Evolutionary conservation across 2,329 filamentous ascomycete species (phyloP).

Genomic region (Phyllosticta citriasiana): DNA sequence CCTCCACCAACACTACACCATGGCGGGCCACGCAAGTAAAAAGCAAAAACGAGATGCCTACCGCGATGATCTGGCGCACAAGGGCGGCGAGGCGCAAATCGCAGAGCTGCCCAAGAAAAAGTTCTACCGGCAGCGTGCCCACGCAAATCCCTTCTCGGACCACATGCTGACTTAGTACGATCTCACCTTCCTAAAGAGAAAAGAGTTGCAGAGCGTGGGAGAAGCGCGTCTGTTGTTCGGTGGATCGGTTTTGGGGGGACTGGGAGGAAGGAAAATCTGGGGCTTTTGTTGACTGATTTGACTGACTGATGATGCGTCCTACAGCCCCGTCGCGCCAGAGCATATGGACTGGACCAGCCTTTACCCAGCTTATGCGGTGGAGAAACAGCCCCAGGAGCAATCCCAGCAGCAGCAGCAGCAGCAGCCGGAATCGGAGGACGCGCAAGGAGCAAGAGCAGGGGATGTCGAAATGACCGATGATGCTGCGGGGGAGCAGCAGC

Average conservation of each 20-base stretch:
- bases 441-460: background rate
- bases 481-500: slow-evolving; percentile 6
- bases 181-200: background rate
- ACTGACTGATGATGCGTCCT: slow-evolving; percentile 7
- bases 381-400: slow-evolving; percentile 6
- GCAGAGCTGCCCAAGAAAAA: slow-evolving; percentile 77
- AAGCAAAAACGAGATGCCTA: slow-evolving; percentile 39
- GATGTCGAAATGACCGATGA: slow-evolving; percentile 17
- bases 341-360: slow-evolving; percentile 86
- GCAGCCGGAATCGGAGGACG: background rate
- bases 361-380: slow-evolving; percentile 61
- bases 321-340: slow-evolving; percentile 64
- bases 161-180: slow-evolving; percentile 76
- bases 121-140: slow-evolving; percentile 91
- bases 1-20: slow-evolving; percentile 12
- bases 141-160: slow-evolving; percentile 97
- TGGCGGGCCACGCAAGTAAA: slow-evolving; percentile 25
- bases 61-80: slow-evolving; percentile 25
- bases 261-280: background rate
- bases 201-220: background rate
- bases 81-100: slow-evolving; percentile 45
- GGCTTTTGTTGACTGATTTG: background rate
- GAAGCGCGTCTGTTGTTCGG: too few species aligned
- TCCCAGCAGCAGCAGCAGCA: background rate
- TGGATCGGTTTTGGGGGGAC: background rate